phyloP scores from a whole-genome alignment of 2,329 filamentous ascomycete genomes.

The Exserohilum rostratum region DNA sequence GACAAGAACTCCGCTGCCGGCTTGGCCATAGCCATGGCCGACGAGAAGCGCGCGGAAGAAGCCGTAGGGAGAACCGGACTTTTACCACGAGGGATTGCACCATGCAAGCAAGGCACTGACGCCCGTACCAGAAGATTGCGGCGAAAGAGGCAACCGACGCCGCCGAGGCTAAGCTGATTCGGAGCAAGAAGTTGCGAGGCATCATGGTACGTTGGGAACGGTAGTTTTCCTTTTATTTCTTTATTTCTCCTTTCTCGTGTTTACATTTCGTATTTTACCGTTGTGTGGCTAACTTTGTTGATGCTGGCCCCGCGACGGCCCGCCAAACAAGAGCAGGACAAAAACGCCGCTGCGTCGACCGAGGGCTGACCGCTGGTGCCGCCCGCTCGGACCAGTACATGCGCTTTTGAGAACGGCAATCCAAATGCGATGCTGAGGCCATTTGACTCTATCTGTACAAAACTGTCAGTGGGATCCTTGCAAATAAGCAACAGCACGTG shows the following conservation, averaged over 20 bases:
- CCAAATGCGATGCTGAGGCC: too few species aligned
- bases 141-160: conserved; percentile 1
- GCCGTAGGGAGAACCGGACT: not conserved
- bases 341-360: too few species aligned
- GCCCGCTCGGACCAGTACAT: too few species aligned
- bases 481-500: too few species aligned
- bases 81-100: not conserved
- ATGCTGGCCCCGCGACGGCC: conserved; percentile 9
- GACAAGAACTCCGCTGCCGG: conserved; percentile 8
- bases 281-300: conserved; percentile 12
- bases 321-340: conserved; percentile 4
- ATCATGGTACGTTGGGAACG: conserved; percentile 16
- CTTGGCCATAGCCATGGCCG: conserved; percentile 1
- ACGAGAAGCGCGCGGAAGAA: not conserved
- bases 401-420: too few species aligned
- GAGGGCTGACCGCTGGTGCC: too few species aligned
- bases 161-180: conserved; percentile 9
- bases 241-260: not conserved
- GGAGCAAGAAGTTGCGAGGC: conserved; percentile 14
- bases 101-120: not conserved
- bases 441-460: too few species aligned
- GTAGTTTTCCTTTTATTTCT: too few species aligned
- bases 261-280: not conserved
- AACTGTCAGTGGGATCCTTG: too few species aligned
- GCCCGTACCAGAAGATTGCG: not conserved